A percentile compares a stretch with the other conserved stretches of the same genome.
These are phyloP conservation scores for Piromyces finnis DNA, from an alignment of 192 early-diverging fungal genomes.

Conservation along the genomic window DNA sequence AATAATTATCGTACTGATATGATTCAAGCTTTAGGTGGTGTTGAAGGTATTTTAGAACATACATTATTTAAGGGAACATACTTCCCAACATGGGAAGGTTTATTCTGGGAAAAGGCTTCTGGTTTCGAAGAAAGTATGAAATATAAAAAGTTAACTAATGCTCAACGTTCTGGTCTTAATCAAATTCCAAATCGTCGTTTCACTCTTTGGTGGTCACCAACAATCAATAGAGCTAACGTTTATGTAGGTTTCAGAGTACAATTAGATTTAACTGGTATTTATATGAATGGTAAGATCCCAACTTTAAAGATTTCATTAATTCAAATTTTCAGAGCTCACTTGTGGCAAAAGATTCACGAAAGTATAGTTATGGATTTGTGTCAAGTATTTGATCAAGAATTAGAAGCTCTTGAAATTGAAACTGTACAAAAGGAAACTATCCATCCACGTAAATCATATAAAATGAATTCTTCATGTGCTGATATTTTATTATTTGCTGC, in stretches of 20 bases:
- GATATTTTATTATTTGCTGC: constrained; percentile 90
- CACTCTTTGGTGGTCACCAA: constrained; percentile 98
- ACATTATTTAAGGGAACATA: constrained; percentile 97
- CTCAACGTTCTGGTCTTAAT: constrained; percentile 91
- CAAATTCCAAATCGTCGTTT: constrained; percentile 99
- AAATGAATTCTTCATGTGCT: constrained; percentile 89
- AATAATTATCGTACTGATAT: constrained; percentile 98
- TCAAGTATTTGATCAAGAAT: constrained; percentile 94
- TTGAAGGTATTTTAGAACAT: constrained; percentile 97
- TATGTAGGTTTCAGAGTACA: constrained; percentile 99
- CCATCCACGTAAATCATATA: constrained; percentile 98
- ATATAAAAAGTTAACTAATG: constrained; percentile 96
- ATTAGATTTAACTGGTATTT: constrained; percentile 97
- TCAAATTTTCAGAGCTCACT: constrained; percentile 95
- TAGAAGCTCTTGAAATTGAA: constrained; percentile 93
- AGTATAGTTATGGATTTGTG: constrained; percentile 58
- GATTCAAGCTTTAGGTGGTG: constrained; percentile 97
- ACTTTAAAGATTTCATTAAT: constrained; percentile 98
- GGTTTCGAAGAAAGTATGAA: constrained; percentile 12
- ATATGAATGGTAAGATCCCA: constrained; percentile 99
- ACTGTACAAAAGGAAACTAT: constrained; percentile 98
- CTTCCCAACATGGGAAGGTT: constrained; percentile 95
- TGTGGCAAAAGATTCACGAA: constrained; percentile 98
- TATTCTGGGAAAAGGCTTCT: constrained; percentile 81
- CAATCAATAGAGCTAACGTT: constrained; percentile 94